Percentiles rank a stretch among this genome's conserved stretches.
Conservation (phyloP, 2,329 filamentous ascomycete genomes). For the Lizonia empirigonia region DNA sequence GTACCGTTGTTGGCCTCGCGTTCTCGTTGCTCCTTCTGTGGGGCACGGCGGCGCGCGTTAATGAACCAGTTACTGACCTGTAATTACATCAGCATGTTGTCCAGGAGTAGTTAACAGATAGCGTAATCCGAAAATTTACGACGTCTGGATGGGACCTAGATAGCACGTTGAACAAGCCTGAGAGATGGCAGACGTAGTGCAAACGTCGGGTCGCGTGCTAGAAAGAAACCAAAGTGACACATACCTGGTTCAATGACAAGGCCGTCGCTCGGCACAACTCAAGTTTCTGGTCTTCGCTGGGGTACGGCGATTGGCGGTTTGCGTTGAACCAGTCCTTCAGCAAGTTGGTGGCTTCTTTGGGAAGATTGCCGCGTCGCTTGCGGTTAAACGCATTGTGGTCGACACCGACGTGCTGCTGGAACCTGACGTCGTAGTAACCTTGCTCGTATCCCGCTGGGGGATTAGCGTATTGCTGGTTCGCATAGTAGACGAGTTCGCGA, state of each 20-base stretch:
- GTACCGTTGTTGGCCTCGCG: constrained; percentile 27
- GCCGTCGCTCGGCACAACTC: constrained; percentile 77
- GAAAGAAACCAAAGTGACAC: constrained; percentile 8
- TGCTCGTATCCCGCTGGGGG: constrained; percentile 26
- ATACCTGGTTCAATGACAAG: constrained; percentile 74
- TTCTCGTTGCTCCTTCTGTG: constrained; percentile 39
- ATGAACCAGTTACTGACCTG: constrained; percentile 81
- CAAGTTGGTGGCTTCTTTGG: constrained; percentile 86
- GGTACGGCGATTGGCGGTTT: constrained; percentile 70
- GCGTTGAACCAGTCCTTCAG: constrained; percentile 75
- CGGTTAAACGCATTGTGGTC: constrained; percentile 49
- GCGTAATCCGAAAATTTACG: neutral
- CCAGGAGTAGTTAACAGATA: neutral
- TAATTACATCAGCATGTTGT: constrained; percentile 15
- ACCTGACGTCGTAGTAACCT: constrained; percentile 34
- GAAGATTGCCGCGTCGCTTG: constrained; percentile 78
- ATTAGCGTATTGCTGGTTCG: constrained; percentile 17
- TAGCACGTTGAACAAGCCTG: constrained; percentile 8
- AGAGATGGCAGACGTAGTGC: constrained; percentile 26
- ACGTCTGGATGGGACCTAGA: neutral
- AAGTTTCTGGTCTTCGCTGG: constrained; percentile 86
- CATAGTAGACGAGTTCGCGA: constrained; percentile 30
- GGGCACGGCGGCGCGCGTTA: constrained; percentile 68
- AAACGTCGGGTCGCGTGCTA: constrained; percentile 55
- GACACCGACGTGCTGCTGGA: constrained; percentile 36